Evolutionary conservation across 2,329 filamentous ascomycete genomes (phyloP).

Genomic region (Emericellopsis cladophorae): DNA sequence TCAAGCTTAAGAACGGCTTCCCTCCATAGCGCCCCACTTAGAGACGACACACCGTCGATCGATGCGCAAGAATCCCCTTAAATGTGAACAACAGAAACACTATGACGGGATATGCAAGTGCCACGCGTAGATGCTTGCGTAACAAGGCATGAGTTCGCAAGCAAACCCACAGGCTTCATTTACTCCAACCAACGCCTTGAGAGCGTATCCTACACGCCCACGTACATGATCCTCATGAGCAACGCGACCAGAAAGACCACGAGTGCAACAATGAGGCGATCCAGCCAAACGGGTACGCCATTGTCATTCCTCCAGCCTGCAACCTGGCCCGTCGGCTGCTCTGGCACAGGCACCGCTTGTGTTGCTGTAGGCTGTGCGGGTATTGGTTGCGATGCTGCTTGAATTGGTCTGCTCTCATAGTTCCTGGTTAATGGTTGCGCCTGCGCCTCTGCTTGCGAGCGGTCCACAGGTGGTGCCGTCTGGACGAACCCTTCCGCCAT

Average conservation of each 20-base stretch:
- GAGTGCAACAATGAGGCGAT: conserved; percentile 65
- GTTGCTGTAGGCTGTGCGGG: not conserved
- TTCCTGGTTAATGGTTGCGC: not conserved
- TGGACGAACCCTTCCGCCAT: conserved; percentile 46
- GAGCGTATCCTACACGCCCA: too few relatives aligned
- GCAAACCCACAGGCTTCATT: too few relatives aligned
- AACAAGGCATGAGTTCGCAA: too few relatives aligned
- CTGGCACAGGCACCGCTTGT: not conserved
- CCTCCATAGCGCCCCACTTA: too few relatives aligned
- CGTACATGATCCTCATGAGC: conserved; percentile 42
- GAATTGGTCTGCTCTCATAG: not conserved
- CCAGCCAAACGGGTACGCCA: conserved; percentile 61
- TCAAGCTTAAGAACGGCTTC: too few relatives aligned
- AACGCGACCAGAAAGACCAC: conserved; percentile 58
- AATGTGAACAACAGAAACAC: too few relatives aligned
- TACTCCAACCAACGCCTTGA: too few relatives aligned
- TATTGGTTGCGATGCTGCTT: not conserved
- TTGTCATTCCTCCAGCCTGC: conserved; percentile 17
- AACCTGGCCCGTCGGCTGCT: conserved; percentile 8
- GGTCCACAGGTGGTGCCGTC: conserved; percentile 21
- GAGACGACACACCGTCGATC: too few relatives aligned
- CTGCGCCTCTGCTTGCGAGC: not conserved
- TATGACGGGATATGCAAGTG: too few relatives aligned
- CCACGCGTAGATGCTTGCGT: too few relatives aligned
- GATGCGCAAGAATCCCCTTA: too few relatives aligned